phyloP scores from a whole-genome alignment of 352 stramenopile species.

The Aphanomyces invadans region DNA sequence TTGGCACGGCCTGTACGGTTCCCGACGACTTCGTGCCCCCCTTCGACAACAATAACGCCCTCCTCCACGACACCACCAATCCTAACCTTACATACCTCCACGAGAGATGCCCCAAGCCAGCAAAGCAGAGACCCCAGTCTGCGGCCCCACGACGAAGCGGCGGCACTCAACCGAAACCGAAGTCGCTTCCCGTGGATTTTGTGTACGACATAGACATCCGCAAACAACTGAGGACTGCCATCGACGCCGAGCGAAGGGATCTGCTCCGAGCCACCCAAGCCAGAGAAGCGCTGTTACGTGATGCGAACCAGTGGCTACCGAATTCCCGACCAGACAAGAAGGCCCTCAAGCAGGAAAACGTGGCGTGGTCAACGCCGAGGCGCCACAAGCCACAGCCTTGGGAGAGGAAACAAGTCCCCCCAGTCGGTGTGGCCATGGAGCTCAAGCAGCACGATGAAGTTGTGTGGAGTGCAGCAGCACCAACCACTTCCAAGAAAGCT shows the following conservation, averaged over 20 bases:
- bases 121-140: neutral
- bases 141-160: neutral
- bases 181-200: slow-evolving; percentile 42
- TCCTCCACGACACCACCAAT: neutral
- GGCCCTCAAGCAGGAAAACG: neutral
- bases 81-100: too few relatives aligned
- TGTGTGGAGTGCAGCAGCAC: slow-evolving; percentile 1
- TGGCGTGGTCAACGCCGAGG: slow-evolving; percentile 1
- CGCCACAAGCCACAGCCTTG: neutral
- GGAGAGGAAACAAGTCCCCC: too few relatives aligned
- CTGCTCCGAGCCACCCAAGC: slow-evolving; percentile 29
- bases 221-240: slow-evolving; percentile 42
- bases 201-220: slow-evolving; percentile 59
- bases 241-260: slow-evolving; percentile 43
- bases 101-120: neutral
- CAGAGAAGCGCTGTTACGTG: slow-evolving; percentile 38
- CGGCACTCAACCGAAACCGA: neutral
- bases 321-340: slow-evolving; percentile 20
- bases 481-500: slow-evolving; percentile 6
- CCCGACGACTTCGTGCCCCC: slow-evolving; percentile 7
- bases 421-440: too few relatives aligned
- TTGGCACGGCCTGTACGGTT: neutral
- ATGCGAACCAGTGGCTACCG: slow-evolving; percentile 39
- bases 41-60: neutral
- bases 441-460: slow-evolving; percentile 7